Evolutionary conservation across 2,329 filamentous ascomycete genomes (phyloP), one percentile per base, ranked within the genome.

Genomic region (Cercospora nicotianae): DNA sequence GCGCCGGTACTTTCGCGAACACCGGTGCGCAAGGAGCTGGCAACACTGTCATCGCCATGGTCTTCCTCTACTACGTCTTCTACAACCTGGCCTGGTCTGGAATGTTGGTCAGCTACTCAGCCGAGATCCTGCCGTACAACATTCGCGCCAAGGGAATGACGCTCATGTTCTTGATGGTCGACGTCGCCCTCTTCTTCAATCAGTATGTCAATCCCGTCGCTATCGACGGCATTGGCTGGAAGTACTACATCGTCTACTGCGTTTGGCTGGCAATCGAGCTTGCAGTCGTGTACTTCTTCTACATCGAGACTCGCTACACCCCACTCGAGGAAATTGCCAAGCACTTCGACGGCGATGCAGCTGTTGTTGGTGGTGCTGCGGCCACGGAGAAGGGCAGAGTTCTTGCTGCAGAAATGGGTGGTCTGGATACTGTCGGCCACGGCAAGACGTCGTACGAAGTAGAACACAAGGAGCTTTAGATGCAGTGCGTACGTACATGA

Each of bases 71-170:
- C 75, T 75, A 75, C 65, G 69, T 76, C 31, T 79, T 72, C 71
- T 79, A 80, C 73, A 79, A 79, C 60, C 74, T 81, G 70, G 80
- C 80, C 28, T 83, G 78, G 72, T 80, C 80, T 4, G 80, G 81
- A 26, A 76, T 84, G 9, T 76, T 81, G 1, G 78, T 83, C 18
- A 79, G 78, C 16, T 85, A 84, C 73, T 76, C 77, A 13, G 79
- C 81, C 60, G 83, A 85, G 72, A 83, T 85, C 68, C 73, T 82
- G 33, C 80, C 81, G 4, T 83, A 81, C 75, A 77, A 78, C 67
- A 83, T 86, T 65, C 79, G 80, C 66, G 80, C 85, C 30, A 80
- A 74, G 76, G 79, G 80, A 62, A 73, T 82, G 74, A 78, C 82
- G 7, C 71, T 85, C 26, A 80, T 82, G 77, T 82, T 82, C 73